Conservation (phyloP, 768 basidiomycete genomes). For the Xerocomus spinulosus region DNA sequence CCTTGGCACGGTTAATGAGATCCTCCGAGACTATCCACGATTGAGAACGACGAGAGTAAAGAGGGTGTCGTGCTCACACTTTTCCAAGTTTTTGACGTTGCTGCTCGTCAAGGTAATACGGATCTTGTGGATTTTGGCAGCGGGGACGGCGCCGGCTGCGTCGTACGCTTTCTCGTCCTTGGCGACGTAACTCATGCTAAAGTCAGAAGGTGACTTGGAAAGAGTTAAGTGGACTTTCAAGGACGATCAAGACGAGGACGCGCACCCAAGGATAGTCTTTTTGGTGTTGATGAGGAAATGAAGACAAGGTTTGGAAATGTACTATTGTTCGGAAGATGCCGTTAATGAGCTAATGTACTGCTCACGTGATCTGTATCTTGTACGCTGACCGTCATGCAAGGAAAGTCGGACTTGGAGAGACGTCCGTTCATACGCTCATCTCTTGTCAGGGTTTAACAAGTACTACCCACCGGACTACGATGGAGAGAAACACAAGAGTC, state of each 20-base stretch:
- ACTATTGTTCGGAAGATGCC: conserved; percentile 12
- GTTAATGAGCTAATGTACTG: conserved; percentile 4
- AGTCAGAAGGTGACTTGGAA: conserved; percentile 77
- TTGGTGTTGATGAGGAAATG: conserved; percentile 23
- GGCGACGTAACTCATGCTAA: conserved; percentile 95
- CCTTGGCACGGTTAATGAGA: conserved; percentile 98
- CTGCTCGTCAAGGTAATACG: conserved; percentile 97
- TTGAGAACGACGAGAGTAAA: background rate
- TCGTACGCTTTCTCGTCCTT: conserved; percentile 99
- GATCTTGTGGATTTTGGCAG: conserved; percentile 97
- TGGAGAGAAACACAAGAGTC: conserved; percentile 62
- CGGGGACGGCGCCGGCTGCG: conserved; percentile 81
- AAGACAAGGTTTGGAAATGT: conserved; percentile 32
- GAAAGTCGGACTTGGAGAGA: conserved; percentile 21
- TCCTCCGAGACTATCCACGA: conserved; percentile 98
- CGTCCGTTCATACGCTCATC: conserved; percentile 5
- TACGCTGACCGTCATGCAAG: conserved; percentile 37
- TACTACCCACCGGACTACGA: conserved; percentile 80
- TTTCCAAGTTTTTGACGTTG: conserved; percentile 98
- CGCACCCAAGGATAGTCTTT: conserved; percentile 23
- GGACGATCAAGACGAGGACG: background rate
- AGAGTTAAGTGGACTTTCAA: background rate
- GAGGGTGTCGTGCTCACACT: conserved; percentile 57
- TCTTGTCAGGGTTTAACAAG: conserved; percentile 59
- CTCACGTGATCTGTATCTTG: conserved; percentile 7